phyloP scores from a whole-genome alignment of 805 yeast genomes.

The Wickerhamomyces sydowiorum region DNA sequence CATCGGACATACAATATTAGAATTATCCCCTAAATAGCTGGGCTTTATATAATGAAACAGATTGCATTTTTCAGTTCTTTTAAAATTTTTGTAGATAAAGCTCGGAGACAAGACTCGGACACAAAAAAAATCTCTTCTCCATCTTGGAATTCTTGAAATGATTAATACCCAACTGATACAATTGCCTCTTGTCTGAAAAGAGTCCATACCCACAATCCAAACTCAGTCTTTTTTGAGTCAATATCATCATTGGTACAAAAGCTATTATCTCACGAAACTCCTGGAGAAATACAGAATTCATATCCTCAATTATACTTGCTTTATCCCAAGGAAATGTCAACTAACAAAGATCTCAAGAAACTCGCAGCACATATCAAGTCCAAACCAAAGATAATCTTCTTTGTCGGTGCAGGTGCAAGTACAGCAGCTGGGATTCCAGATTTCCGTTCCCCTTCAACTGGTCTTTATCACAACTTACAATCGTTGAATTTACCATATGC shows the following conservation, averaged over 20 bases:
- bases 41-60: not conserved
- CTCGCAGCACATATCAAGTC: not conserved
- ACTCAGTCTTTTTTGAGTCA: too few relatives aligned
- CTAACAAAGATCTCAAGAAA: not conserved
- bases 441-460: slow-evolving; percentile 87
- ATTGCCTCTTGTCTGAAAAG: too few relatives aligned
- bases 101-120: too few relatives aligned
- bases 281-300: too few relatives aligned
- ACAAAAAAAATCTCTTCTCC: too few relatives aligned
- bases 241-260: too few relatives aligned
- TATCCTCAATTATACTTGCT: too few relatives aligned
- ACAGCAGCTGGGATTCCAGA: slow-evolving; percentile 95
- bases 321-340: not conserved
- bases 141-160: too few relatives aligned
- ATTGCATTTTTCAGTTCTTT: not conserved
- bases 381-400: slow-evolving; percentile 44
- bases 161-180: too few relatives aligned
- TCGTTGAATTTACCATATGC: slow-evolving; percentile 79
- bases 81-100: not conserved
- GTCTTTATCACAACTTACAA: slow-evolving; percentile 75
- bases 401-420: slow-evolving; percentile 92
- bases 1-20: slow-evolving; percentile 24
- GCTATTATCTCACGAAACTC: too few relatives aligned
- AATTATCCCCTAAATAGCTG: not conserved
- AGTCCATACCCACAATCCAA: too few relatives aligned